Conservation (phyloP, 1,139 yeast species). For the Kluyveromyces sp. region DNA sequence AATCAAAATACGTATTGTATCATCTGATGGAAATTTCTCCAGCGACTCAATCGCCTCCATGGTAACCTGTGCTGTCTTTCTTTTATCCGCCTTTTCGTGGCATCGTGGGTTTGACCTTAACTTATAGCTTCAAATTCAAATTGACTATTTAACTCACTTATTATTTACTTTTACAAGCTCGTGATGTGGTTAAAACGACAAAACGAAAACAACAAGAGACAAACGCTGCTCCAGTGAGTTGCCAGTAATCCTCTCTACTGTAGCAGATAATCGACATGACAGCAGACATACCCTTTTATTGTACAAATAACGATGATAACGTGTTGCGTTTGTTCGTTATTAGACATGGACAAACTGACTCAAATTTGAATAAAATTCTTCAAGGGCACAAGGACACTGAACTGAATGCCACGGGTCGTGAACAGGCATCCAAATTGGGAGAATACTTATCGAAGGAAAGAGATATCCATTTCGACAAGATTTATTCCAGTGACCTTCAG, state of each 20-base stretch:
- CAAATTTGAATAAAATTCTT: slow-evolving; percentile 54
- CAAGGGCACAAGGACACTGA: slow-evolving; percentile 67
- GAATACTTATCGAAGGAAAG: slow-evolving; percentile 17
- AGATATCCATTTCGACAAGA: slow-evolving; percentile 36
- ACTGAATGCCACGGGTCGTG: slow-evolving; percentile 49
- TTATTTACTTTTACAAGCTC: no score
- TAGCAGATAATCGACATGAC: slow-evolving; percentile 10
- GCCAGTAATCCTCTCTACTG: not conserved
- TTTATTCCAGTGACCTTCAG: slow-evolving; percentile 52
- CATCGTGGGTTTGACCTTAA: no score
- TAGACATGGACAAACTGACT: slow-evolving; percentile 77
- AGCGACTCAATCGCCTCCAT: slow-evolving; percentile 9
- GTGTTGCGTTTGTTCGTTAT: slow-evolving; percentile 51
- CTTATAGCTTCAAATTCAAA: no score
- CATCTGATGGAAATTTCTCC: slow-evolving; percentile 27
- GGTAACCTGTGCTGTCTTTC: not conserved
- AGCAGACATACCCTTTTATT: slow-evolving; percentile 17
- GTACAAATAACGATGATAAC: slow-evolving; percentile 29
- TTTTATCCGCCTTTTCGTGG: no score
- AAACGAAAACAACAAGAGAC: not conserved
- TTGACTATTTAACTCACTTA: no score
- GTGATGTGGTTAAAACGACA: not conserved
- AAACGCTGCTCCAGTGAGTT: not conserved
- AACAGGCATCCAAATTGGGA: slow-evolving; percentile 51
- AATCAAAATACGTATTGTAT: slow-evolving; percentile 67